Percentiles rank a stretch among this genome's conserved stretches.
phyloP scores from a whole-genome alignment of 352 stramenopile species.

The Pythium scleroteichum region DNA sequence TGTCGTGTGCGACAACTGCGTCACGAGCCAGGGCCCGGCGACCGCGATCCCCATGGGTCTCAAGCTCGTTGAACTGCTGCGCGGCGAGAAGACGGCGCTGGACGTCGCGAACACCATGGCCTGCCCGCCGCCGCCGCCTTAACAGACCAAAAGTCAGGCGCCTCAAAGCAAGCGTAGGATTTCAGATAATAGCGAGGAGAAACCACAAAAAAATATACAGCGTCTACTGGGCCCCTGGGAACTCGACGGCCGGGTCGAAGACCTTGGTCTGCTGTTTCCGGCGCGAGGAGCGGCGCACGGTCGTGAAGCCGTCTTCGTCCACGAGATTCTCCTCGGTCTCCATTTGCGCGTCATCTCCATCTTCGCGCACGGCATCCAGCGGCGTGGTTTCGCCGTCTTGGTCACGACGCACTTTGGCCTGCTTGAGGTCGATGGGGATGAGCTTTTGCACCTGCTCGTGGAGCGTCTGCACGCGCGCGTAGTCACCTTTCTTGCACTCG shows the following conservation, averaged over 20 bases:
- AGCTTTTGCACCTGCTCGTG: conserved; percentile 74
- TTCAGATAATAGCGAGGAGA: too few species aligned
- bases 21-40: conserved; percentile 63
- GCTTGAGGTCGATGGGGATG: conserved; percentile 82
- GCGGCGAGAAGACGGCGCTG: conserved; percentile 36
- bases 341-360: not conserved
- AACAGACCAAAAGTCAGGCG: too few species aligned
- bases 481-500: conserved; percentile 80
- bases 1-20: conserved; percentile 60
- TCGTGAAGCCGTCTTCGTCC: conserved; percentile 79
- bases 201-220: too few species aligned
- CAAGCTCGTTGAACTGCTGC: conserved; percentile 58
- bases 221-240: conserved; percentile 70
- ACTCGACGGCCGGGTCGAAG: conserved; percentile 73
- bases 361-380: conserved; percentile 2
- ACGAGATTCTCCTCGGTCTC: conserved; percentile 36
- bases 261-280: conserved; percentile 70
- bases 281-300: conserved; percentile 65
- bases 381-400: conserved; percentile 6
- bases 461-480: conserved; percentile 62
- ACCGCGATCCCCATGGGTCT: conserved; percentile 61
- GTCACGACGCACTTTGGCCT: conserved; percentile 57
- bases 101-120: conserved; percentile 22
- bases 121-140: conserved; percentile 1
- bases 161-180: too few species aligned